Conservation (phyloP, 1,139 yeast species). For the Zygosaccharomyces sapae region DNA sequence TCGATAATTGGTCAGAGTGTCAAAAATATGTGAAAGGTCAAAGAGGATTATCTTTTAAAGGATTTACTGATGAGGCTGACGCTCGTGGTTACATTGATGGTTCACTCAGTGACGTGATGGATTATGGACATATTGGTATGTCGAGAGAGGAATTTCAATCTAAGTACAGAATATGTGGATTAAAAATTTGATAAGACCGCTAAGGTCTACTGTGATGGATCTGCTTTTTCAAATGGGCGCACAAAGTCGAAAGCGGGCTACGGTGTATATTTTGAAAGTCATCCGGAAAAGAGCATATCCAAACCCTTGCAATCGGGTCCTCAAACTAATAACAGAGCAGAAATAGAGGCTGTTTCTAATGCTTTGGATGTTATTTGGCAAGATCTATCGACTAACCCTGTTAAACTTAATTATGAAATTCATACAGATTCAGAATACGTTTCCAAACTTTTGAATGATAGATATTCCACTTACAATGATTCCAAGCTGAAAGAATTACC, state of each 20-base stretch:
- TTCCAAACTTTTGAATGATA: conserved; percentile 46
- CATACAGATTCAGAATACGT: conserved; percentile 56
- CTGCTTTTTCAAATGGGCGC: conserved; percentile 54
- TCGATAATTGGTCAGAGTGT: conserved; percentile 46
- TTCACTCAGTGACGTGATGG: conserved; percentile 16
- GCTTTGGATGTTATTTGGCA: conserved; percentile 47
- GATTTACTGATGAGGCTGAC: conserved; percentile 39
- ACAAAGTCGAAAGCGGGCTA: conserved; percentile 52
- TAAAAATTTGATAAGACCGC: conserved; percentile 10
- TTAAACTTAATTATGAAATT: conserved; percentile 38
- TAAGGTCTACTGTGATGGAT: conserved; percentile 66
- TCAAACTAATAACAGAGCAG: conserved; percentile 82
- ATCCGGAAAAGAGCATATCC: conserved; percentile 52
- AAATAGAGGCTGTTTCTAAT: conserved; percentile 58
- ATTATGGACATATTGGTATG: conserved; percentile 24
- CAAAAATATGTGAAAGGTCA: conserved; percentile 43
- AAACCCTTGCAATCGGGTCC: conserved; percentile 45
- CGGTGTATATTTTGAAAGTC: conserved; percentile 66
- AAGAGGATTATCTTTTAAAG: conserved; percentile 46
- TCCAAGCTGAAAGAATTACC: conserved; percentile 29
- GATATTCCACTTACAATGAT: conserved; percentile 42
- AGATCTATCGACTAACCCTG: conserved; percentile 36
- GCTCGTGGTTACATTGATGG: conserved; percentile 39
- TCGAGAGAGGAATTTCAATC: conserved; percentile 15
- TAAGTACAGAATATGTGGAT: conserved; percentile 8